Base-by-base conservation (phyloP, 148 eudicot species). In the Cornus suecica region DNA sequence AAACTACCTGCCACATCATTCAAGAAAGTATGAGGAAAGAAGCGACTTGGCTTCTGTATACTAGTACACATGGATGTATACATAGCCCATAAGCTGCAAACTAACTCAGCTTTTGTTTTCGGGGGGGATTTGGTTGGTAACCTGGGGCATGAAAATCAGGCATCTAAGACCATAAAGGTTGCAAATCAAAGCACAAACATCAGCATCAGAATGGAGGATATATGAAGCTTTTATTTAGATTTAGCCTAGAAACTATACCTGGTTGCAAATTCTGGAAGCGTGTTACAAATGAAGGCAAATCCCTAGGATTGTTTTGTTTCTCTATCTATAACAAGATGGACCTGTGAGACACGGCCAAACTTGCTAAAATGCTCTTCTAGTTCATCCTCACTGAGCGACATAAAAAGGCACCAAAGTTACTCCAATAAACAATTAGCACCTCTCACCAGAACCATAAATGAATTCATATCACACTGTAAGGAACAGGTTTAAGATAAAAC, bases 271-370 rank as follows among this genome's bases (percentile, higher is more conserved):
- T 90, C 92, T 74, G 94, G 91, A 79, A 65, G 82, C 30, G 84
- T 42, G 77, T 86, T 91, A 63, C 62, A 87, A 66, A 91, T 84
- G 82, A 87, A 92, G 60, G 91, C 99, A 86, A 82, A 76, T 73
- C 97, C 99, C 77, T 91, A 92, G 69, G 97, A 95, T 41, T 88
- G 88, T 63, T 85, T 91, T 70, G 97, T 95, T 45, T 87, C 99
- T 85, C 87, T 95, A 76, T 95, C 99, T 68, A 93, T 80, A 69
- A 92, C 92, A 70, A 95, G 86, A 87, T 93, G 99, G 68, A 86
- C 92, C 83, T 93, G 89, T 66, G 92, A 78, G 61, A 95, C 73
- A 74, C 85, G 79, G 27, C 97, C 99, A 68, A 73, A 85, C 77
- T 84, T 81, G 74, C 88, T 73, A 71, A 95, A 95, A 80, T 88